Evolutionary conservation across 1,284 basidiomycete species (phyloP).

Genomic region (Apiotrichum veenhuisii): DNA sequence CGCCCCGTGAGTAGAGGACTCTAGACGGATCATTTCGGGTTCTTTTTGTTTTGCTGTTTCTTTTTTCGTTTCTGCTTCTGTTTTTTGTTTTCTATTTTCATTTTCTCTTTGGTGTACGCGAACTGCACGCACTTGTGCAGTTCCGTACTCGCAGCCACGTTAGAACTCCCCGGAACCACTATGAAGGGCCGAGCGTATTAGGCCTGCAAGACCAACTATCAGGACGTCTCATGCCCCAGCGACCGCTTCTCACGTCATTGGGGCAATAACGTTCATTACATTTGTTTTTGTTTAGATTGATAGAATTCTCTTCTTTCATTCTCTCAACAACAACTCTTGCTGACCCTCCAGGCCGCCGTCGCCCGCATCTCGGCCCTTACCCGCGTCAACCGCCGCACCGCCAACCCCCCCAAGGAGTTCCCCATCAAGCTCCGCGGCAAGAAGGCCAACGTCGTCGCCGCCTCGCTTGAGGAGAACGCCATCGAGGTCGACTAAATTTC

Average conservation of each 20-base stretch:
- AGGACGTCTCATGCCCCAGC: neutral
- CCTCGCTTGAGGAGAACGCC: slow-evolving; percentile 47
- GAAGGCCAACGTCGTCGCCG: slow-evolving; percentile 71
- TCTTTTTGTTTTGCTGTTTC: too few relatives aligned
- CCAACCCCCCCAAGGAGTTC: slow-evolving; percentile 58
- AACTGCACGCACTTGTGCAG: too few relatives aligned
- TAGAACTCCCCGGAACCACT: slow-evolving; percentile 40
- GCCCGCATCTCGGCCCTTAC: slow-evolving; percentile 74
- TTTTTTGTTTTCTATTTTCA: slow-evolving; percentile 1
- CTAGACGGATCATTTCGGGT: too few relatives aligned
- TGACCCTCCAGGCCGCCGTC: slow-evolving; percentile 62
- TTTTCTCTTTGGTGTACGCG: too few relatives aligned
- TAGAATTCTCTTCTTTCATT: neutral
- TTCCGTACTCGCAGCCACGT: slow-evolving; percentile 31
- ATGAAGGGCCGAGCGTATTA: slow-evolving; percentile 47
- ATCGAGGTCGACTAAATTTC: slow-evolving; percentile 46
- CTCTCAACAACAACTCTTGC: slow-evolving; percentile 1
- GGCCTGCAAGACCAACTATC: slow-evolving; percentile 33
- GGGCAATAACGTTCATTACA: neutral
- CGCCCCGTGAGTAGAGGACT: slow-evolving; percentile 65
- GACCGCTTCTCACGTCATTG: neutral
- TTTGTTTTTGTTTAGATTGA: too few relatives aligned
- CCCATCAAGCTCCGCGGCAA: slow-evolving; percentile 71
- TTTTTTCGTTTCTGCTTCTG: too few relatives aligned
- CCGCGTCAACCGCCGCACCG: slow-evolving; percentile 64